These are phyloP conservation scores for Psidium guajava DNA, from an alignment of 345 rosid genomes.

Conservation along the genomic window DNA sequence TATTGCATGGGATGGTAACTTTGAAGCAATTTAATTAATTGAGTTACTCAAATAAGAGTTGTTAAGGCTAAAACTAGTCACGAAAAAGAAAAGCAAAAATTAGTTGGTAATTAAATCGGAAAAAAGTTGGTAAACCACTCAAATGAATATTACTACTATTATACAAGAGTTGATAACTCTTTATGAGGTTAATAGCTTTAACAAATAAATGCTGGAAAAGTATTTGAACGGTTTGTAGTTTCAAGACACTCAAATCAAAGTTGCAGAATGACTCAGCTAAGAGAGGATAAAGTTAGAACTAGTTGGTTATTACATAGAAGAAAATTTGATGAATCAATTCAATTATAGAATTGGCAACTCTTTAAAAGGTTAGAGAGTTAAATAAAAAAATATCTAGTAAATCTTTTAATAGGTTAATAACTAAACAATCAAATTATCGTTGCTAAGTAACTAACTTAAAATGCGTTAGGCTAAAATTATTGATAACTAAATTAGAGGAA, in stretches of 20 bases:
- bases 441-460: background rate
- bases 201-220: background rate
- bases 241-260: background rate
- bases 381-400: too few relatives aligned
- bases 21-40: background rate
- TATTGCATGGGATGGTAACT: background rate
- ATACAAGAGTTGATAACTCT: too few relatives aligned
- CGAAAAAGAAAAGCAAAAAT: too few relatives aligned
- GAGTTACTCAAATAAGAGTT: background rate
- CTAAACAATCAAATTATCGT: background rate
- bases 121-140: background rate
- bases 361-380: background rate
- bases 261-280: too few relatives aligned
- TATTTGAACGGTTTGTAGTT: background rate
- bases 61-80: too few relatives aligned
- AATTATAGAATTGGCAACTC: background rate
- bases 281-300: background rate
- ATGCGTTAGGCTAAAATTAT: background rate
- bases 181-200: background rate
- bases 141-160: background rate
- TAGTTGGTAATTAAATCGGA: background rate
- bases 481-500: background rate
- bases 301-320: background rate
- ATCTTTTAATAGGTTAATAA: too few relatives aligned
- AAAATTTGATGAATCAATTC: background rate